Conservation (phyloP, 805 yeast species). For the Candida multigemmis region DNA sequence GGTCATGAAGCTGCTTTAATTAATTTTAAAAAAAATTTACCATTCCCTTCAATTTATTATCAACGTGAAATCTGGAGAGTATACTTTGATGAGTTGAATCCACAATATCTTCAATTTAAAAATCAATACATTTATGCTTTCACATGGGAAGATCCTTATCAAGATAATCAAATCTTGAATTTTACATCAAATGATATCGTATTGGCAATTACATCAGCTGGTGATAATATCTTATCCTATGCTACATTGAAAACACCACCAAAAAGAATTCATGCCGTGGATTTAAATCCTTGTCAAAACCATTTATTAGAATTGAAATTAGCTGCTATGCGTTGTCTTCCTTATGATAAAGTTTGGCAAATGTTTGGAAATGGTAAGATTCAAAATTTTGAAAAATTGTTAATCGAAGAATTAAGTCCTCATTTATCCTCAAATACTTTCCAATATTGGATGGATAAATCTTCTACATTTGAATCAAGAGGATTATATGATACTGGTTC, state of each 20-base stretch:
- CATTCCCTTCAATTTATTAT: constrained; percentile 74
- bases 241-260: constrained; percentile 70
- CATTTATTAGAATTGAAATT: constrained; percentile 73
- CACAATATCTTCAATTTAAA: constrained; percentile 61
- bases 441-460: constrained; percentile 66
- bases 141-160: constrained; percentile 88
- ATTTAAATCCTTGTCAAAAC: constrained; percentile 75
- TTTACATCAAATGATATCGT: constrained; percentile 60
- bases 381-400: constrained; percentile 32
- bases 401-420: constrained; percentile 50
- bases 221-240: constrained; percentile 71
- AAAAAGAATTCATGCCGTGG: constrained; percentile 73
- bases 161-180: constrained; percentile 60
- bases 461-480: constrained; percentile 47
- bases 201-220: constrained; percentile 79
- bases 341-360: constrained; percentile 57
- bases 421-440: constrained; percentile 72
- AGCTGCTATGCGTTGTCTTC: constrained; percentile 54
- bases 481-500: constrained; percentile 80
- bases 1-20: constrained; percentile 71
- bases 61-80: constrained; percentile 74
- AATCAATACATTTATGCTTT: constrained; percentile 80
- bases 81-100: constrained; percentile 64
- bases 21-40: constrained; percentile 55
- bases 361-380: constrained; percentile 71